Evolutionary conservation across 768 basidiomycete genomes (phyloP).

Genomic region (Myochromella boudieri): DNA sequence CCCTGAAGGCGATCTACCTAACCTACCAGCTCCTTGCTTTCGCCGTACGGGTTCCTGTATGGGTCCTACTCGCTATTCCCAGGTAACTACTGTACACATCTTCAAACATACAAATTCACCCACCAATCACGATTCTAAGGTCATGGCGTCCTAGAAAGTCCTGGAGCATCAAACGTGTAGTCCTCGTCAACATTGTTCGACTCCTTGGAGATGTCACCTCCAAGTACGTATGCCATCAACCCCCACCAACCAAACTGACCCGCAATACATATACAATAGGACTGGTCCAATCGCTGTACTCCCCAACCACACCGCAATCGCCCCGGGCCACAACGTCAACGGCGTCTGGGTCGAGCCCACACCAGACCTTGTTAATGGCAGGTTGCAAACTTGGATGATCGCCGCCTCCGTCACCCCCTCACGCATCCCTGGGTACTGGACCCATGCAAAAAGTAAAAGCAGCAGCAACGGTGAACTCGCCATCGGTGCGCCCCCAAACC

Average conservation of each 20-base stretch:
- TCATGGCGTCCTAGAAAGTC: slow-evolving; percentile 43
- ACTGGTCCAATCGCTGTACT: slow-evolving; percentile 29
- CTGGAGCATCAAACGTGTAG: slow-evolving; percentile 42
- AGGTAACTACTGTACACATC: slow-evolving; percentile 23
- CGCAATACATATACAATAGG: slow-evolving; percentile 19
- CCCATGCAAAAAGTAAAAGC: slow-evolving; percentile 43
- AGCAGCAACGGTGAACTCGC: slow-evolving; percentile 28
- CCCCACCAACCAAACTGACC: neutral
- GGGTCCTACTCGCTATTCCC: slow-evolving; percentile 40
- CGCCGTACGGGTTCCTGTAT: slow-evolving; percentile 47
- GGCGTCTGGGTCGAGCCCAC: slow-evolving; percentile 50
- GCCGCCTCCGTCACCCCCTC: slow-evolving; percentile 38
- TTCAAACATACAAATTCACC: neutral
- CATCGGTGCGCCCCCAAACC: slow-evolving; percentile 36
- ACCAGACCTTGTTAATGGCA: slow-evolving; percentile 41
- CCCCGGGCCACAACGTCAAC: slow-evolving; percentile 37
- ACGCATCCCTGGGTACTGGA: slow-evolving; percentile 59
- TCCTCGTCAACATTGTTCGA: slow-evolving; percentile 36
- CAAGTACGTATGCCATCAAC: slow-evolving; percentile 23
- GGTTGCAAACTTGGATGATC: slow-evolving; percentile 39
- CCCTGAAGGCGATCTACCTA: slow-evolving; percentile 49
- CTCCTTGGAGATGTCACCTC: slow-evolving; percentile 21
- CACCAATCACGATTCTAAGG: slow-evolving; percentile 20
- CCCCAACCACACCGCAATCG: slow-evolving; percentile 42
- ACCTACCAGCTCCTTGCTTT: slow-evolving; percentile 37